A percentile compares a stretch with the other conserved stretches of the same genome.
Evolutionary conservation across 1,139 yeast species (phyloP).

Genomic region (Geotrichum restrictum): DNA sequence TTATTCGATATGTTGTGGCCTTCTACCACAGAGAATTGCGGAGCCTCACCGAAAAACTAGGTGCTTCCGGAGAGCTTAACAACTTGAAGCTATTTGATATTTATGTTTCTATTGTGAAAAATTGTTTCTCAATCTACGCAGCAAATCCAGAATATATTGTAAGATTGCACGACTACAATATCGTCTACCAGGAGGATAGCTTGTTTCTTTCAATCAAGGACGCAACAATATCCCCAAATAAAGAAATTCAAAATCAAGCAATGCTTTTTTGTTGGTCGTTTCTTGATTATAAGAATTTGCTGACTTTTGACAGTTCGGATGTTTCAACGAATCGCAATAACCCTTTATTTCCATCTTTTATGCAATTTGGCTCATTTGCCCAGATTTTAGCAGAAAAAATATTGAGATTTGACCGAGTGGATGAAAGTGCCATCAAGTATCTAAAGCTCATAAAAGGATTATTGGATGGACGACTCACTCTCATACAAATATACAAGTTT

Average conservation of each 20-base stretch:
- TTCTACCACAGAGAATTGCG: constrained; percentile 19
- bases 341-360: constrained; percentile 10
- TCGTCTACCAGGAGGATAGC: constrained; percentile 14
- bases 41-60: constrained; percentile 18
- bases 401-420: background rate
- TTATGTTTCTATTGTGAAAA: constrained; percentile 16
- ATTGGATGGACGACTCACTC: constrained; percentile 22
- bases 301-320: constrained; percentile 6
- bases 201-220: constrained; percentile 11
- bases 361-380: constrained; percentile 17
- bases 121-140: constrained; percentile 25
- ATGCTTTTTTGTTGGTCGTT: constrained; percentile 17
- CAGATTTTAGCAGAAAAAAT: constrained; percentile 9
- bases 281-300: constrained; percentile 10
- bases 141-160: constrained; percentile 27
- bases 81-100: constrained; percentile 12
- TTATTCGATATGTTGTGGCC: constrained; percentile 18
- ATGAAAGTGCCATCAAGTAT: constrained; percentile 28
- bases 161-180: constrained; percentile 24
- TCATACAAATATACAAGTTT: constrained; percentile 34
- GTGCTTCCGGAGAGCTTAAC: constrained; percentile 19
- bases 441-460: constrained; percentile 30
- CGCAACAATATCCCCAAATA: constrained; percentile 6
- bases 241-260: constrained; percentile 8
- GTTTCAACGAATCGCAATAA: constrained; percentile 5